Percentiles rank a stretch among this genome's conserved stretches.
These are phyloP conservation scores for Dioszegia crocea DNA, from an alignment of 768 basidiomycete species.

Conservation along the genomic window DNA sequence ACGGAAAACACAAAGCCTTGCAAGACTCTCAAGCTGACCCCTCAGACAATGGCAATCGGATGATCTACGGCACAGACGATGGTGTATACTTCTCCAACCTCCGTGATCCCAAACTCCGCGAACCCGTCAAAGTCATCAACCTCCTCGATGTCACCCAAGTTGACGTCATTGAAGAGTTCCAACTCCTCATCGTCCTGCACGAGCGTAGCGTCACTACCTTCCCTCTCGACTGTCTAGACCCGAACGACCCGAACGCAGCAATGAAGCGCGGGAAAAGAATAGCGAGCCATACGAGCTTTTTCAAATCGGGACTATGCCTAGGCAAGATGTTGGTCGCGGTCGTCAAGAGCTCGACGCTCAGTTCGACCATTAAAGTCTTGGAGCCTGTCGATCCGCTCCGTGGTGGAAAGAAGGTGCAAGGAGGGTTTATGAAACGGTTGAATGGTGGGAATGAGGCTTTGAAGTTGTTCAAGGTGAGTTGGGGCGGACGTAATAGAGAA, in stretches of 20 bases:
- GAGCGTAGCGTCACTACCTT: slow-evolving; percentile 96
- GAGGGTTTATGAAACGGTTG: slow-evolving; percentile 80
- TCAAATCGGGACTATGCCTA: slow-evolving; percentile 91
- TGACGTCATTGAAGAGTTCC: slow-evolving; percentile 92
- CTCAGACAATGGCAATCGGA: slow-evolving; percentile 70
- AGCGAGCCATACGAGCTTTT: slow-evolving; percentile 93
- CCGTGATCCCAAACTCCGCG: slow-evolving; percentile 65
- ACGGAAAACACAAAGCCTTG: too few species aligned
- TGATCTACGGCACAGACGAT: slow-evolving; percentile 96
- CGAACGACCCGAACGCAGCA: slow-evolving; percentile 81
- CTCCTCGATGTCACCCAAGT: slow-evolving; percentile 88
- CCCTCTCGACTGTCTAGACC: slow-evolving; percentile 86
- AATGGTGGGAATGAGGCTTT: slow-evolving; percentile 94
- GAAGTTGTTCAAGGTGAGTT: slow-evolving; percentile 73
- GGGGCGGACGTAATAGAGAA: slow-evolving; percentile 15
- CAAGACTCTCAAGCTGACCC: slow-evolving; percentile 4
- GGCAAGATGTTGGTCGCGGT: slow-evolving; percentile 90
- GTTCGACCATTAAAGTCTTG: slow-evolving; percentile 94
- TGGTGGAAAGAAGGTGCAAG: slow-evolving; percentile 51
- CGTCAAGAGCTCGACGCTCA: slow-evolving; percentile 89
- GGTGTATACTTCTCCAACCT: slow-evolving; percentile 93
- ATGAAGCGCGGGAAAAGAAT: slow-evolving; percentile 91
- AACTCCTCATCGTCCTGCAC: slow-evolving; percentile 97
- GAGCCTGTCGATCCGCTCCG: slow-evolving; percentile 91
- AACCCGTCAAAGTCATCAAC: slow-evolving; percentile 81